Evolutionary conservation across 345 rosid genomes (phyloP), one percentile per base, ranked within the genome.

Genomic region (Murraya koenigii): DNA sequence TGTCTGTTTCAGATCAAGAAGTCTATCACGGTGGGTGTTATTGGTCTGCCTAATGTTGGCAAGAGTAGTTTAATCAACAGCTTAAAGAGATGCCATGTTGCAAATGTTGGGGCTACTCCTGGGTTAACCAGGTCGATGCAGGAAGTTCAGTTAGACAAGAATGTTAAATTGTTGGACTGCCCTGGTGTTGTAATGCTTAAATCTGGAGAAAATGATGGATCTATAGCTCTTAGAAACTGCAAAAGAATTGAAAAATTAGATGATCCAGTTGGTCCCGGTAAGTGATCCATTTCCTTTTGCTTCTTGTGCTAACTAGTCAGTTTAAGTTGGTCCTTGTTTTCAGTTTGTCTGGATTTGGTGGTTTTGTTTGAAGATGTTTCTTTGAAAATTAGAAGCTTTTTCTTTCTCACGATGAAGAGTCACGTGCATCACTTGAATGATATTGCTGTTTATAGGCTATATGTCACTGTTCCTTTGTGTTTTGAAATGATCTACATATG

Each of bases 31-130:
- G 97, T 96, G 33, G 98, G 98, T 69, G 81, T 96, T 38, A 91
- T 96, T 63, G 99, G 99, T 71, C 85, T 94, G 73, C 98, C 98
- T 76, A 96, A 94, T 88, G 99, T 96, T 32, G 99, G 98, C 72
- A 96, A 96, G 91, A 96, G 99, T 83, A 96, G 99, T 86, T 91
- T 96, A 72, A 96, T 96, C 55, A 96, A 96, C 88, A 96, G 99
- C 86, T 88, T 96, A 87, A 96, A 94, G 86, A 90, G 98, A 84
- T 85, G 89, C 61, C 98, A 91, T 75, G 99, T 92, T 70, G 99
- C 84, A 74, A 91, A 94, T 84, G 99, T 90, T 59, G 99, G 99
- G 59, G 90, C 97, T 62, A 94, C 99, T 66, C 98, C 99, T 54
- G 99, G 99, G 26, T 81, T 96, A 71, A 96, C 97, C 7, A 93